Evolutionary conservation across 345 rosid genomes (phyloP).

Genomic region (Syzygium aqueum): DNA sequence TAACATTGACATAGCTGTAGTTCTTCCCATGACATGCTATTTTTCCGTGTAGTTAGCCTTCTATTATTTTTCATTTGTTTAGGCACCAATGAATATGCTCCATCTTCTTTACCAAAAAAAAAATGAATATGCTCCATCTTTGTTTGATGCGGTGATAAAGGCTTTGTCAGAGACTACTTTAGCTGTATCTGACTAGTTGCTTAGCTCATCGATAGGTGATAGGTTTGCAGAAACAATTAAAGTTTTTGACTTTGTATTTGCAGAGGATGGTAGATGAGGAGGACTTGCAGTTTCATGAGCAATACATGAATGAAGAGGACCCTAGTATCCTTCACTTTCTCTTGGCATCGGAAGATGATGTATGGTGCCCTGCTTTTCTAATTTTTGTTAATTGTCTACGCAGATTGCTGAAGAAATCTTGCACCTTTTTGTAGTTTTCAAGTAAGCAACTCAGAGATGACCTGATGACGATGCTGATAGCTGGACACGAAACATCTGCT

Average conservation of each 20-base stretch:
- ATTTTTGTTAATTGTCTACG: neutral
- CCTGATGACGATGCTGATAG: conserved; percentile 97
- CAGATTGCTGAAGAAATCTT: conserved; percentile 1
- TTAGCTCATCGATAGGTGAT: neutral
- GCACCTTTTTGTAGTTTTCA: conserved; percentile 51
- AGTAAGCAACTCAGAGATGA: conserved; percentile 98
- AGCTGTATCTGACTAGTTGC: neutral
- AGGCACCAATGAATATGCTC: neutral
- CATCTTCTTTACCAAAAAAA: too few relatives aligned
- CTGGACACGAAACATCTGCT: conserved; percentile 97
- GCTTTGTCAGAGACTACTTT: neutral
- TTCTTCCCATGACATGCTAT: neutral
- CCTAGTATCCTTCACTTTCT: conserved; percentile 97
- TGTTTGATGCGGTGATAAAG: neutral
- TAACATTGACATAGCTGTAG: neutral
- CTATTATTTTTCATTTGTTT: neutral
- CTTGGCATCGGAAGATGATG: conserved; percentile 92
- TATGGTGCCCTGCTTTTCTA: conserved; percentile 16
- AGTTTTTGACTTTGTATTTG: neutral
- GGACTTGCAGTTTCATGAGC: conserved; percentile 81
- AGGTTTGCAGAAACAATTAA: neutral
- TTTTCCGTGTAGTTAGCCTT: neutral
- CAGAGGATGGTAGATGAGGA: conserved; percentile 96
- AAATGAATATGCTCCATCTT: neutral
- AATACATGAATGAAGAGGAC: conserved; percentile 90